Conservation (phyloP, 2,329 filamentous ascomycete species). For the Ploettnerulaceae sp. region DNA sequence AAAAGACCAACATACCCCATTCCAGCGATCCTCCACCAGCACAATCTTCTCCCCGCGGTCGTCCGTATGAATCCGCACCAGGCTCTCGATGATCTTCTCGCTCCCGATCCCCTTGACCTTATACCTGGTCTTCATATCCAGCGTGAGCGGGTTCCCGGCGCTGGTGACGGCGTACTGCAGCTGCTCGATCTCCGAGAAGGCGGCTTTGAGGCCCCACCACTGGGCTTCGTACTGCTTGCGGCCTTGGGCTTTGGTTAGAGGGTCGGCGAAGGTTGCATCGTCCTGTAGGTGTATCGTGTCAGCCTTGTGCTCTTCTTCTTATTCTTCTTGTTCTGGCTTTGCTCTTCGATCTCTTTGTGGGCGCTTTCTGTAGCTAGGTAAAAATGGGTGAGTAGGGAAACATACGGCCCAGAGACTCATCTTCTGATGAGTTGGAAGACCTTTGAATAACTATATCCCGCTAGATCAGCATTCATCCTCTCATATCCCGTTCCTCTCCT, state of each 20-base stretch:
- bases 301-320: background rate
- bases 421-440: conserved; percentile 53
- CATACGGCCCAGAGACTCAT: conserved; percentile 49
- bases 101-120: conserved; percentile 48
- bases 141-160: conserved; percentile 53
- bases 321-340: background rate
- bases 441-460: conserved; percentile 48
- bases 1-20: too few relatives aligned
- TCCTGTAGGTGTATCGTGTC: conserved; percentile 30
- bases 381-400: background rate
- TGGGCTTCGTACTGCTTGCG: conserved; percentile 46
- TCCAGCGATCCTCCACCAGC: conserved; percentile 51
- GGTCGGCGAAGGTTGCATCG: conserved; percentile 53
- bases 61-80: conserved; percentile 43
- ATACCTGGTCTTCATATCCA: conserved; percentile 51
- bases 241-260: conserved; percentile 52
- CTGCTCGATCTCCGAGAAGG: conserved; percentile 54
- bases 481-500: background rate
- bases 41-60: conserved; percentile 40
- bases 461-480: background rate
- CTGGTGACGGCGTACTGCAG: conserved; percentile 49
- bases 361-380: background rate
- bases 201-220: conserved; percentile 54
- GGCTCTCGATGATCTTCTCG: conserved; percentile 45
- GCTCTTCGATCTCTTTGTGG: background rate